Evolutionary conservation across 2,329 filamentous ascomycete genomes (phyloP), one percentile per base, ranked within the genome.

Genomic region (Aspergillus nomiae): DNA sequence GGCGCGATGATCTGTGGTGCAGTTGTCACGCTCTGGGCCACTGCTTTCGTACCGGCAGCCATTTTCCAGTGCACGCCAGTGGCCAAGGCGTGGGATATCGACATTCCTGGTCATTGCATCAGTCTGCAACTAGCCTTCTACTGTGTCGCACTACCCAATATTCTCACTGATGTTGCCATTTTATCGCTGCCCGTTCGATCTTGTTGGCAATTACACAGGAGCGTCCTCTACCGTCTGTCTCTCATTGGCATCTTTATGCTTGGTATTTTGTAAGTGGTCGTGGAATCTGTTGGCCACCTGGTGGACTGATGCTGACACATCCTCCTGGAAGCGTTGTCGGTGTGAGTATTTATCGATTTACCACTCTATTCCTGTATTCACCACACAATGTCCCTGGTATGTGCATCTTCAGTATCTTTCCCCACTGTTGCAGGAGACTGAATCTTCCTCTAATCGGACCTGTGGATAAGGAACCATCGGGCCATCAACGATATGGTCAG

Each of bases 361-460:
- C 38, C 14, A 16, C 14, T 19, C 38, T 41, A 16, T 41, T 41
- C 3, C 19, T n/a, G 8, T 41, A 19, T n/a, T 19, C 38, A 1
- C 38, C 38, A 41, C 38, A 41, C 16, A n/a, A 41, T 41, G 38
- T 41, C 38, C 38, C 38, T 41, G 38, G 38, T 41, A 41, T 41
- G 38, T n/a, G 8, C 16, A 41, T n/a, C 16, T 19, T 19, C 38
- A 19, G 1, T 8, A n/a, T 41, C 9, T 3, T 41, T 0, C 16
- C 19, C 3, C n/a, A 16, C 8, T 3, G 19, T n/a, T 16, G 1
- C 1, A n/a, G 19, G 16, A 3, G 19, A n/a, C 3, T n/a, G 2
- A 9, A 10, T 41, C 3, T 7, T n/a, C 14, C 16, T 41, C 38
- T 41, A 41, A 41, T 10, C 38, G 1, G 38, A 4, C 38, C 38